Percentiles rank a stretch among this genome's conserved stretches.
These are phyloP conservation scores for Orbilia blumenaviensis DNA, from an alignment of 2,329 filamentous ascomycete species.

Conservation along the genomic window DNA sequence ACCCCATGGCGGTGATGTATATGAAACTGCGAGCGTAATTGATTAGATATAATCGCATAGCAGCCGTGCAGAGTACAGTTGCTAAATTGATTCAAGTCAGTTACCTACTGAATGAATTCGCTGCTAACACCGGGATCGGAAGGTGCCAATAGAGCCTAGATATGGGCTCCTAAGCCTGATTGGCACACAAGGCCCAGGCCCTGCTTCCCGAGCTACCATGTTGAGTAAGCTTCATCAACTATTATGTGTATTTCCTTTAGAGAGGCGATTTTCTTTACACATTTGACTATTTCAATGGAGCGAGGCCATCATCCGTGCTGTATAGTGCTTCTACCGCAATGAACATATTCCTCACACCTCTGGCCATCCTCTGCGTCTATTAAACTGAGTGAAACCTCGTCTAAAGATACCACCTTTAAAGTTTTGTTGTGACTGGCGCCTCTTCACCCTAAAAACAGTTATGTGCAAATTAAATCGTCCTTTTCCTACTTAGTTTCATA, in stretches of 20 bases:
- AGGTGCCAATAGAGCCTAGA: conserved; percentile 72
- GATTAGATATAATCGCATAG: conserved; percentile 72
- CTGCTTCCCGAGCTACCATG: conserved; percentile 68
- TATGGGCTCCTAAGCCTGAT: conserved; percentile 66
- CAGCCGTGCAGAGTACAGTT: conserved; percentile 70
- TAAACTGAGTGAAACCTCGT: conserved; percentile 59
- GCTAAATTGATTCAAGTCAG: no score
- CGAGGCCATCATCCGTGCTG: conserved; percentile 83
- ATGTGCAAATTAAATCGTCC: conserved; percentile 67
- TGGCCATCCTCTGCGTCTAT: conserved; percentile 59
- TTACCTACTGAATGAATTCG: no score
- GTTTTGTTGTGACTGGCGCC: conserved; percentile 56
- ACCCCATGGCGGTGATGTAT: conserved; percentile 76
- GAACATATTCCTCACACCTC: conserved; percentile 67
- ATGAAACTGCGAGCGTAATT: conserved; percentile 80
- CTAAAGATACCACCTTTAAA: conserved; percentile 58
- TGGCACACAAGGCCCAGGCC: conserved; percentile 70
- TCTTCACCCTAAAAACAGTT: conserved; percentile 63
- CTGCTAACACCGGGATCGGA: conserved; percentile 61
- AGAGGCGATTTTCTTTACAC: conserved; percentile 69
- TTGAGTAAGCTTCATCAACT: conserved; percentile 75
- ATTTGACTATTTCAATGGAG: conserved; percentile 70
- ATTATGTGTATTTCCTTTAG: conserved; percentile 70
- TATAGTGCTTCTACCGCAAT: conserved; percentile 77
- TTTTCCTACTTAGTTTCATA: conserved; percentile 70